A percentile compares a stretch with the other conserved stretches of the same genome.
These are phyloP conservation scores for Colletotrichum agaves DNA, from an alignment of 2,329 filamentous ascomycete species.

Conservation along the genomic window DNA sequence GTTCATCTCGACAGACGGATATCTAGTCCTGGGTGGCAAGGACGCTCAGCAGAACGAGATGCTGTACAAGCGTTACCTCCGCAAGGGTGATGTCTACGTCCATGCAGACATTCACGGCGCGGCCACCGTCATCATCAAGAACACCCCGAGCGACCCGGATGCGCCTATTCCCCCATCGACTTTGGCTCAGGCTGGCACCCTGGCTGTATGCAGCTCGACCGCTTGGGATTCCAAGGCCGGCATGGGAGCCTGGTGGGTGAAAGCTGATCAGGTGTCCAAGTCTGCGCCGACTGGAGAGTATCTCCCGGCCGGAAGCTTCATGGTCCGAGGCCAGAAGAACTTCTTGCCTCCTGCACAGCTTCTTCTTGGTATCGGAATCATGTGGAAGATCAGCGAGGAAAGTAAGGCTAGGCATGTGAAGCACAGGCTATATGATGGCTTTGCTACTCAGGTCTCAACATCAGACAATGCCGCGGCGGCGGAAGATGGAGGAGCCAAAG, in stretches of 20 bases:
- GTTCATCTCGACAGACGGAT: slow-evolving; percentile 96
- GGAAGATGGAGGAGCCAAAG: slow-evolving; percentile 41
- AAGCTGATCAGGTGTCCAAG: slow-evolving; percentile 90
- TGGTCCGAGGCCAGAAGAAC: slow-evolving; percentile 88
- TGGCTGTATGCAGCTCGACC: slow-evolving; percentile 85
- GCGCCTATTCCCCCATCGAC: slow-evolving; percentile 93
- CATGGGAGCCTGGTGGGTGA: slow-evolving; percentile 97
- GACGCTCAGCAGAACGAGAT: slow-evolving; percentile 92
- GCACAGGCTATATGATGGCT: slow-evolving; percentile 61
- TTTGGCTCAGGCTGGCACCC: slow-evolving; percentile 85
- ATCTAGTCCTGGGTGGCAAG: slow-evolving; percentile 88
- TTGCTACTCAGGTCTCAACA: slow-evolving; percentile 41
- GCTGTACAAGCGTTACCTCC: slow-evolving; percentile 86
- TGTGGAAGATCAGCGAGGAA: slow-evolving; percentile 90
- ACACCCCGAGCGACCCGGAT: slow-evolving; percentile 79
- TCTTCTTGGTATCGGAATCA: slow-evolving; percentile 85
- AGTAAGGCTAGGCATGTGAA: slow-evolving; percentile 85
- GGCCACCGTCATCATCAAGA: slow-evolving; percentile 89
- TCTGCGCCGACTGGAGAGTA: slow-evolving; percentile 83
- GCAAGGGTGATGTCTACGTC: slow-evolving; percentile 90
- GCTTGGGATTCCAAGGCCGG: slow-evolving; percentile 98
- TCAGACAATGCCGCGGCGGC: neutral
- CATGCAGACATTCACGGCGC: slow-evolving; percentile 91
- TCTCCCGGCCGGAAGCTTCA: slow-evolving; percentile 80
- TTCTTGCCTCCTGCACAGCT: slow-evolving; percentile 89